A percentile compares a stretch with the other conserved stretches of the same genome.
These are phyloP conservation scores for Entonaema liquescens DNA, from an alignment of 495 filamentous ascomycete genomes.

Conservation along the genomic window DNA sequence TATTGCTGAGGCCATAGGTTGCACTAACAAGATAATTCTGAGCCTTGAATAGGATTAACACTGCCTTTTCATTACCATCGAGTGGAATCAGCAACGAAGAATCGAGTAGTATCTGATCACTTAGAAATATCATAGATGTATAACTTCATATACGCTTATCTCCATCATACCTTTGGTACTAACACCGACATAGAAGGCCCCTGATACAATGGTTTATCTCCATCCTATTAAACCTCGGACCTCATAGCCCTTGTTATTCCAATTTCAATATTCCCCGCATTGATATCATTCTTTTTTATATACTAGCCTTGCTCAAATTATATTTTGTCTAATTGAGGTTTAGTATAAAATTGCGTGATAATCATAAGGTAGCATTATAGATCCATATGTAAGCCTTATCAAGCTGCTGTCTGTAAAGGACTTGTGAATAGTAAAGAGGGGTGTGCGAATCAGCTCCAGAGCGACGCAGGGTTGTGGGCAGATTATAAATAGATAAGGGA, in stretches of 20 bases:
- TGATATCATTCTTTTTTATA: conserved; percentile 10
- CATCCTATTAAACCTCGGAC: neutral
- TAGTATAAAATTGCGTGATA: conserved; percentile 6
- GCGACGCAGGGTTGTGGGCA: neutral
- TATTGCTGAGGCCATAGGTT: too few relatives aligned
- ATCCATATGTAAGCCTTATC: conserved; percentile 19
- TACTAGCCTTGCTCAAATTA: neutral
- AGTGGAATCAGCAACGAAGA: too few relatives aligned
- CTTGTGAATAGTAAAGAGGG: neutral
- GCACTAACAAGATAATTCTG: too few relatives aligned
- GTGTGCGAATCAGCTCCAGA: neutral
- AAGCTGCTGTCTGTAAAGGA: neutral
- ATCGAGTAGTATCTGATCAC: too few relatives aligned
- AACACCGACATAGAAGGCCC: too few relatives aligned
- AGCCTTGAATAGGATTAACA: too few relatives aligned
- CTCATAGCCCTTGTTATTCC: neutral
- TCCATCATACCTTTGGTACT: too few relatives aligned
- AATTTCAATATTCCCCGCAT: conserved; percentile 22
- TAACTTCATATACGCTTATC: too few relatives aligned
- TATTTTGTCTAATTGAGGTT: conserved; percentile 1
- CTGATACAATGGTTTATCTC: too few relatives aligned
- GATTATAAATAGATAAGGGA: neutral
- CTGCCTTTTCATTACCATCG: too few relatives aligned
- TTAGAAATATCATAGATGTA: too few relatives aligned
- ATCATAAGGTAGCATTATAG: conserved; percentile 28